These are phyloP conservation scores for Candida ulmi DNA, from an alignment of 805 yeast genomes.

Conservation along the genomic window DNA sequence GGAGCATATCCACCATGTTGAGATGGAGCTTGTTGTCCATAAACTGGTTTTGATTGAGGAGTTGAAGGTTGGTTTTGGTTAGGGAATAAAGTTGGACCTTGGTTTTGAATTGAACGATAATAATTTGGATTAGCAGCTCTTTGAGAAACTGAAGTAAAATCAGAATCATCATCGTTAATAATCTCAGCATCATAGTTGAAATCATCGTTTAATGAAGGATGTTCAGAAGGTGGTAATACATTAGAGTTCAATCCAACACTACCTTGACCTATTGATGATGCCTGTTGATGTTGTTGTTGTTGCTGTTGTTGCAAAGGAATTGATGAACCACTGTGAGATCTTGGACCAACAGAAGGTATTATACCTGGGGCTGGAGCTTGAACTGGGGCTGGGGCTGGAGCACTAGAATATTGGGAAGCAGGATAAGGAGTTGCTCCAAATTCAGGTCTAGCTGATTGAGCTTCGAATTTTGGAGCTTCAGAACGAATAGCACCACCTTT, in stretches of 20 bases:
- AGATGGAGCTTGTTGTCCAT: neutral
- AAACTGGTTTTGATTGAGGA: slow-evolving; percentile 5
- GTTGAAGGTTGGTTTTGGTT: slow-evolving; percentile 11
- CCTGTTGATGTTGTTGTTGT: no score
- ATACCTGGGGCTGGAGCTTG: neutral
- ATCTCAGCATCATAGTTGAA: slow-evolving; percentile 16
- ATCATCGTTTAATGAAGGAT: slow-evolving; percentile 8
- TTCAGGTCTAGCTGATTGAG: slow-evolving; percentile 22
- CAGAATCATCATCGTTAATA: slow-evolving; percentile 38
- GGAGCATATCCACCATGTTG: no score
- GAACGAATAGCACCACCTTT: slow-evolving; percentile 18
- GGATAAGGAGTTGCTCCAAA: slow-evolving; percentile 14
- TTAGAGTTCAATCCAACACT: neutral
- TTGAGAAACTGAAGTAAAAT: slow-evolving; percentile 75
- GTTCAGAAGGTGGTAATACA: slow-evolving; percentile 6
- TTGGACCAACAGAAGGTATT: neutral
- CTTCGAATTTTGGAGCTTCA: slow-evolving; percentile 17
- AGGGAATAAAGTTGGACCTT: slow-evolving; percentile 21
- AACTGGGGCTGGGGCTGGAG: neutral
- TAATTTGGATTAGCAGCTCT: slow-evolving; percentile 63
- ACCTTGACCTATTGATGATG: no score
- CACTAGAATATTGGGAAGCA: slow-evolving; percentile 10
- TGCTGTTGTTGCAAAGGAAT: neutral
- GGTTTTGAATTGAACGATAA: slow-evolving; percentile 28
- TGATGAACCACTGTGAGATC: neutral